Evolutionary conservation across 768 basidiomycete species (phyloP).

Genomic region (Lyophyllum atratum): DNA sequence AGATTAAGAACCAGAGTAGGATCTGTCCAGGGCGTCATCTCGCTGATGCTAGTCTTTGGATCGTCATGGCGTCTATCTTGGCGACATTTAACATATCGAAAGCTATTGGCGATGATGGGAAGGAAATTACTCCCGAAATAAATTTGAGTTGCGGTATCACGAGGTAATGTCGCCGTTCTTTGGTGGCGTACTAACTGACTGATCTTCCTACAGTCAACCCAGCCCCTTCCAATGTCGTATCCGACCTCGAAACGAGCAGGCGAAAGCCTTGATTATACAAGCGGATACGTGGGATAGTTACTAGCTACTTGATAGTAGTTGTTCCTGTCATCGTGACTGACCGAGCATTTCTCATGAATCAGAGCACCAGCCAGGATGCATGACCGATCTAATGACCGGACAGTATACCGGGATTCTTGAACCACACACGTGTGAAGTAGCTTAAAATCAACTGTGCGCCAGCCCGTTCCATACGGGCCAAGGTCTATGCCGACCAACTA

Average conservation of each 20-base stretch:
- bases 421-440: too few species aligned
- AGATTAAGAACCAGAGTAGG: conserved; percentile 5
- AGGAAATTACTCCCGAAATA: conserved; percentile 36
- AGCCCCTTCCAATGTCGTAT: conserved; percentile 13
- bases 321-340: not conserved
- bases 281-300: not conserved
- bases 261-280: conserved; percentile 3
- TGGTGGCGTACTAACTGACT: not conserved
- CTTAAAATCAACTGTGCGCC: too few species aligned
- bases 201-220: conserved; percentile 1
- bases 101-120: conserved; percentile 31
- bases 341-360: too few species aligned
- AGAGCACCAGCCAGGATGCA: too few species aligned
- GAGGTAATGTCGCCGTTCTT: conserved; percentile 19
- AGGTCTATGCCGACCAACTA: too few species aligned
- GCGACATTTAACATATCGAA: conserved; percentile 38
- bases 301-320: not conserved
- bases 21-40: conserved; percentile 46
- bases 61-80: conserved; percentile 18
- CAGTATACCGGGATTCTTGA: too few species aligned
- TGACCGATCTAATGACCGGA: too few species aligned
- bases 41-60: conserved; percentile 40
- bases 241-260: conserved; percentile 3
- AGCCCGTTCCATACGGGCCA: too few species aligned
- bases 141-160: conserved; percentile 32